Conservation (phyloP, 306 rosid species). For the Sechiopsis laciniata region DNA sequence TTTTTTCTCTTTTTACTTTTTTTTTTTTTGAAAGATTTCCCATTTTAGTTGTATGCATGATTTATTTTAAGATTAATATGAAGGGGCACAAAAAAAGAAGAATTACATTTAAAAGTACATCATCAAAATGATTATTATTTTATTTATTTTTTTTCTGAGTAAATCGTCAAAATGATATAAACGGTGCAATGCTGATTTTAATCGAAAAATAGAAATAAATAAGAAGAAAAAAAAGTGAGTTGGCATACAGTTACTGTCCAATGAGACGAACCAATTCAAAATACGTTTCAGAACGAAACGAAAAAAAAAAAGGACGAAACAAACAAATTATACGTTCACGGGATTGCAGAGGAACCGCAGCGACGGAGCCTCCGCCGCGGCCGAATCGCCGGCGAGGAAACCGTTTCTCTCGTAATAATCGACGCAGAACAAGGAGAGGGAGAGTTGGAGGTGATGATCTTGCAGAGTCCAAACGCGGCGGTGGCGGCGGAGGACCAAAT, state of each 20-base stretch:
- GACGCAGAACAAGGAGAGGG: conserved; percentile 75
- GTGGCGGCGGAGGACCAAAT: conserved; percentile 33
- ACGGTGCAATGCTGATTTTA: too few relatives aligned
- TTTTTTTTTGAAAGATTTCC: too few relatives aligned
- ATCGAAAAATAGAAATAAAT: too few relatives aligned
- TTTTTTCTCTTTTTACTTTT: too few relatives aligned
- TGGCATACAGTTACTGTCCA: background rate
- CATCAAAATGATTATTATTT: too few relatives aligned
- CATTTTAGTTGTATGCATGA: too few relatives aligned
- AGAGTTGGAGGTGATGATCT: conserved; percentile 68
- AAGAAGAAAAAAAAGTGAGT: background rate
- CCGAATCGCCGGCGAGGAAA: conserved; percentile 25
- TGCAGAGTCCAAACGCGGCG: conserved; percentile 58
- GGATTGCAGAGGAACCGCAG: conserved; percentile 50
- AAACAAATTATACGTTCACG: conserved; percentile 39
- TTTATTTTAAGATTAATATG: too few relatives aligned
- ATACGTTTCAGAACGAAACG: background rate
- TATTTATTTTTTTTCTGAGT: too few relatives aligned
- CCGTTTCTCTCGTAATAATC: conserved; percentile 45
- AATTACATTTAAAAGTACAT: too few relatives aligned
- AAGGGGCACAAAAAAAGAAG: too few relatives aligned
- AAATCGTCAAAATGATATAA: too few relatives aligned
- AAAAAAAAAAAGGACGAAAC: background rate
- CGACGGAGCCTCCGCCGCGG: conserved; percentile 32
- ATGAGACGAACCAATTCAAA: background rate